phyloP scores from a whole-genome alignment of 2,329 filamentous ascomycete species.

The Sarocladiaceae sp. region DNA sequence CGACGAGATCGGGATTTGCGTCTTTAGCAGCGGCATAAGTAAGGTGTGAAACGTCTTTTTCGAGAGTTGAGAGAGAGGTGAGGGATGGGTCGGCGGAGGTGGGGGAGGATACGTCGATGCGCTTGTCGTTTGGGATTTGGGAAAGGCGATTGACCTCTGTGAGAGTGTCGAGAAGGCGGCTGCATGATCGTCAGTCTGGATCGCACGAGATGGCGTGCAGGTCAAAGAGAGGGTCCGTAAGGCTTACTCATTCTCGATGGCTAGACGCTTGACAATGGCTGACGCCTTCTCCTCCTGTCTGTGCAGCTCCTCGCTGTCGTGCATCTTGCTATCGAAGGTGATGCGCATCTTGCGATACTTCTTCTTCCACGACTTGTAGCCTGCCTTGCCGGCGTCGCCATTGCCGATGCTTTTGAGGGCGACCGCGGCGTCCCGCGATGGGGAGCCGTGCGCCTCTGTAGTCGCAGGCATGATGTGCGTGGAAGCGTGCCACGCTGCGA shows the following conservation, averaged over 20 bases:
- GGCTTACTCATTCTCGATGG: constrained; percentile 85
- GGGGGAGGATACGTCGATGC: constrained; percentile 68
- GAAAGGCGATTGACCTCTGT: constrained; percentile 82
- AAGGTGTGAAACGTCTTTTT: constrained; percentile 44
- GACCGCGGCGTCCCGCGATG: constrained; percentile 36
- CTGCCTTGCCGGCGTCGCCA: constrained; percentile 33
- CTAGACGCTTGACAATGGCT: constrained; percentile 73
- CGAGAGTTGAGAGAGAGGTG: constrained; percentile 36
- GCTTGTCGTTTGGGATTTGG: constrained; percentile 68
- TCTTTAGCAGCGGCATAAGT: constrained; percentile 51
- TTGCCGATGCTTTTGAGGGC: no score
- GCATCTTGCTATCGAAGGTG: constrained; percentile 70
- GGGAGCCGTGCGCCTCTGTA: constrained; percentile 24
- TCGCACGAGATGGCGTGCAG: constrained; percentile 19
- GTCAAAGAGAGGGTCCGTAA: constrained; percentile 9
- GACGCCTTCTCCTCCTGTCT: constrained; percentile 74
- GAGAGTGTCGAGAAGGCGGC: constrained; percentile 81
- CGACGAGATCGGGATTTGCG: constrained; percentile 52
- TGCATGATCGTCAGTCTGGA: constrained; percentile 32
- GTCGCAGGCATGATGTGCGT: constrained; percentile 3
- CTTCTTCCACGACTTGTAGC: constrained; percentile 73
- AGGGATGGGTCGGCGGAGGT: constrained; percentile 10
- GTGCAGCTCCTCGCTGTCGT: constrained; percentile 76
- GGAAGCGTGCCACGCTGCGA: no score
- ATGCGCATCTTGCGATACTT: constrained; percentile 92